Evolutionary conservation across 2,329 filamentous ascomycete species (phyloP).

Genomic region (Fusarium brevicatenulatum): DNA sequence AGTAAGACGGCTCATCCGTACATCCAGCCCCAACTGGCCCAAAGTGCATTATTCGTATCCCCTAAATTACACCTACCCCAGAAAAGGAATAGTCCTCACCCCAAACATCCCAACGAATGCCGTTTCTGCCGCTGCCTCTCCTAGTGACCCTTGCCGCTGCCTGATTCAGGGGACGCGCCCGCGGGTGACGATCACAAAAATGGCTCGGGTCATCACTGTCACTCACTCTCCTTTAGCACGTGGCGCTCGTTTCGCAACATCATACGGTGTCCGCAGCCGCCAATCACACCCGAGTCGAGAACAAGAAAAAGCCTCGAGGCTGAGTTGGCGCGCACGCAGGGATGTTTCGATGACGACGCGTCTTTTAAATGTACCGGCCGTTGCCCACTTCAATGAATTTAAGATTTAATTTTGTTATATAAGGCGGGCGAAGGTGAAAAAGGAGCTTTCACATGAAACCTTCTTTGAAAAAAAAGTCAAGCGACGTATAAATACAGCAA

Average conservation of each 20-base stretch:
- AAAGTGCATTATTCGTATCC: not conserved
- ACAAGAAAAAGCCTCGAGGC: not conserved
- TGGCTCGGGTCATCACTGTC: not conserved
- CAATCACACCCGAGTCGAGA: not conserved
- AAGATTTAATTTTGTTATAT: not conserved
- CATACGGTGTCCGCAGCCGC: not conserved
- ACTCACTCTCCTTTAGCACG: not conserved
- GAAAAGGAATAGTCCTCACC: not conserved
- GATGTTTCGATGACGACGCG: not conserved
- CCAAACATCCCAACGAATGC: not conserved
- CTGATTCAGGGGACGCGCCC: not conserved
- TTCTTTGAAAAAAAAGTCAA: too few species aligned
- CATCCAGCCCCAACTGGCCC: not conserved
- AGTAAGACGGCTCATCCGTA: not conserved
- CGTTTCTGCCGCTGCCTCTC: not conserved
- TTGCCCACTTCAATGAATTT: not conserved
- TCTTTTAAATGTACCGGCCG: not conserved
- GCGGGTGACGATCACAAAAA: not conserved
- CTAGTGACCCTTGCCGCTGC: not conserved
- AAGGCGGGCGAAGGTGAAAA: not conserved
- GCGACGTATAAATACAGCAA: not conserved
- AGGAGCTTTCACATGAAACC: not conserved
- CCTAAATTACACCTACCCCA: not conserved
- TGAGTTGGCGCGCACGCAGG: not conserved
- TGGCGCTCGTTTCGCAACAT: not conserved